phyloP scores from a whole-genome alignment of 768 basidiomycete genomes.

The Suillus hirtellus region DNA sequence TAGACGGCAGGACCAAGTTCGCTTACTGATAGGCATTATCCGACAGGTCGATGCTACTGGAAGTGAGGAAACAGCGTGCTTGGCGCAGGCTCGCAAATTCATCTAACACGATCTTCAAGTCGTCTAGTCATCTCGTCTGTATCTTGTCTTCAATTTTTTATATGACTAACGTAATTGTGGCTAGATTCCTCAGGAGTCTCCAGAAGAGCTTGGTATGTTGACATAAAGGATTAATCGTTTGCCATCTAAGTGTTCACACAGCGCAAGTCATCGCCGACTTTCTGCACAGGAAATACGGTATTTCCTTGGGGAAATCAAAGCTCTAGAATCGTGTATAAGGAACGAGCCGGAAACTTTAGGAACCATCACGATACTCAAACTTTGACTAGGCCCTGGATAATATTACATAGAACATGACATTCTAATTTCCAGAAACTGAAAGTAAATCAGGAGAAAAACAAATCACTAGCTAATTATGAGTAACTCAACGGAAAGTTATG shows the following conservation, averaged over 20 bases:
- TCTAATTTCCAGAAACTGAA: background rate
- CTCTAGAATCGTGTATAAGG: background rate
- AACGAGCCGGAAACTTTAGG: background rate
- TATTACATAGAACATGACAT: background rate
- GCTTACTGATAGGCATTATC: background rate
- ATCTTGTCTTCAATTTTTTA: background rate
- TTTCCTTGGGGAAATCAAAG: background rate
- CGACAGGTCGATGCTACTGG: constrained; percentile 17
- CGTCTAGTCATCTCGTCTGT: constrained; percentile 30
- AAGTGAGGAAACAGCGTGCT: constrained; percentile 19
- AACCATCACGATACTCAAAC: no score
- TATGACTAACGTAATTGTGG: background rate
- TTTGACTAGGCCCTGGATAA: background rate
- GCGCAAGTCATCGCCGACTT: background rate
- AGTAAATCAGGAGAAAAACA: background rate
- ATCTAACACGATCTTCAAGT: constrained; percentile 29
- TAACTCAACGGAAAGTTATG: background rate
- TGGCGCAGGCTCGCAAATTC: constrained; percentile 32
- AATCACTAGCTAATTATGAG: background rate
- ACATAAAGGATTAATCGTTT: background rate
- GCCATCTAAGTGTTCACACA: background rate
- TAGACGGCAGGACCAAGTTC: background rate
- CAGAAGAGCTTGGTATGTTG: constrained; percentile 29
- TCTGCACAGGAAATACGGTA: background rate
- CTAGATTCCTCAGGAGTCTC: constrained; percentile 32